Evolutionary conservation across 805 yeast genomes (phyloP).

Genomic region (Monosporozyma unispora): DNA sequence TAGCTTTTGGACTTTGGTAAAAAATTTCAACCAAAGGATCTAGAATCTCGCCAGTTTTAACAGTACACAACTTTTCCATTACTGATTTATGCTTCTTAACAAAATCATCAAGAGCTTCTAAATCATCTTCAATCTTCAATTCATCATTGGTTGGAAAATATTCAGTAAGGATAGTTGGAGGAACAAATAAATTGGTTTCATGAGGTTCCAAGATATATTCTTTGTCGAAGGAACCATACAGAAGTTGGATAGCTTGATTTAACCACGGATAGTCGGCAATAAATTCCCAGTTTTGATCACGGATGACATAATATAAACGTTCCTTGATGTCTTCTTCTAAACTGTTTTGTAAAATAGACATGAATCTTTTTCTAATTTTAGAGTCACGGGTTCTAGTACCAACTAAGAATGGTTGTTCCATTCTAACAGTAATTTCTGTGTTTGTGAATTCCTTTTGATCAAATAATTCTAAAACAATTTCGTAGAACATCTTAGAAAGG

Average conservation of each 20-base stretch:
- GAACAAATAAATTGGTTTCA: slow-evolving; percentile 45
- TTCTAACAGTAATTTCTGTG: slow-evolving; percentile 82
- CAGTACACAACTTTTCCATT: slow-evolving; percentile 25
- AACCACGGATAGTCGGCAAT: slow-evolving; percentile 91
- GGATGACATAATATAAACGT: slow-evolving; percentile 74
- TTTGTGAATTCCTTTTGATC: slow-evolving; percentile 68
- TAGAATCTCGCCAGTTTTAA: slow-evolving; percentile 53
- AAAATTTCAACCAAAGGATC: slow-evolving; percentile 72
- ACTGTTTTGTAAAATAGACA: slow-evolving; percentile 70
- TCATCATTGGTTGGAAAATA: slow-evolving; percentile 15
- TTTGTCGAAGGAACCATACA: slow-evolving; percentile 67
- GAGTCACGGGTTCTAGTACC: slow-evolving; percentile 84
- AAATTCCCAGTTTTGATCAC: slow-evolving; percentile 96
- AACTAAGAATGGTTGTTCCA: slow-evolving; percentile 93
- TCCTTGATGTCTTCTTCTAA: slow-evolving; percentile 70
- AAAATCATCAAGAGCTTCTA: slow-evolving; percentile 23
- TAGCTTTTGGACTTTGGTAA: slow-evolving; percentile 70
- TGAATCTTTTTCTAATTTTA: slow-evolving; percentile 61
- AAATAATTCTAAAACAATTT: slow-evolving; percentile 79
- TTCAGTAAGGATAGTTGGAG: slow-evolving; percentile 21
- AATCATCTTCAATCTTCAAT: slow-evolving; percentile 5
- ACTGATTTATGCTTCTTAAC: slow-evolving; percentile 28
- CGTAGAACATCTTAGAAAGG: slow-evolving; percentile 68
- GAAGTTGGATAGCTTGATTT: slow-evolving; percentile 80
- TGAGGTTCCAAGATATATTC: slow-evolving; percentile 39